phyloP scores from a whole-genome alignment of 352 stramenopile genomes.

The Phytophthora hibernalis region DNA sequence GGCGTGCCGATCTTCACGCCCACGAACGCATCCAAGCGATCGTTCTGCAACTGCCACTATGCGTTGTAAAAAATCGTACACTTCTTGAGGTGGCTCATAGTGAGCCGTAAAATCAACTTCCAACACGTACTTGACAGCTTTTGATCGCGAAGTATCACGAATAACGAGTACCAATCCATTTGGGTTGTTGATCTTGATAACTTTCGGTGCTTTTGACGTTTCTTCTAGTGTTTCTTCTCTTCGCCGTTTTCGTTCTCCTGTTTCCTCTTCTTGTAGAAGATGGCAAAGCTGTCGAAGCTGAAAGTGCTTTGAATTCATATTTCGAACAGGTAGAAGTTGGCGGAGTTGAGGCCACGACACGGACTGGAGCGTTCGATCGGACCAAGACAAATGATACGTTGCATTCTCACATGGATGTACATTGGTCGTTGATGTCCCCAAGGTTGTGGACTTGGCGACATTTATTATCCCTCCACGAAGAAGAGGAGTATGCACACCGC shows the following conservation, averaged over 20 bases:
- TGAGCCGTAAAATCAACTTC: constrained; percentile 47
- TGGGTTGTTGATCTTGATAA: constrained; percentile 34
- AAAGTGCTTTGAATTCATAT: constrained; percentile 77
- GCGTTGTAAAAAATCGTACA: constrained; percentile 40
- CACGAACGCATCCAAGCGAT: constrained; percentile 60
- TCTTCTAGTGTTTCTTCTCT: neutral
- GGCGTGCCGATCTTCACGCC: constrained; percentile 46
- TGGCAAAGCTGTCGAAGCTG: constrained; percentile 49
- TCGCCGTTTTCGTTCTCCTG: neutral
- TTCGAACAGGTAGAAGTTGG: constrained; percentile 62
- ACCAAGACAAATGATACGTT: constrained; percentile 66
- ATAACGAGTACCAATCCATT: constrained; percentile 48
- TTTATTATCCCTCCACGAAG: constrained; percentile 32
- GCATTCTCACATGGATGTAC: constrained; percentile 42
- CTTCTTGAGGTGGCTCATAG: constrained; percentile 23
- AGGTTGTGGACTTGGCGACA: constrained; percentile 1
- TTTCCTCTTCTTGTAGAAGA: constrained; percentile 16
- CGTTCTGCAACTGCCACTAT: constrained; percentile 47
- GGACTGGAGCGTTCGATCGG: constrained; percentile 52
- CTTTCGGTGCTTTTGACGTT: neutral
- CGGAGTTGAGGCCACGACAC: constrained; percentile 59
- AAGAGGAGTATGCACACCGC: constrained; percentile 3
- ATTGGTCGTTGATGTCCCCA: neutral
- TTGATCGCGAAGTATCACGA: constrained; percentile 28
- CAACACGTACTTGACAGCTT: constrained; percentile 45